Evolutionary conservation across 1,284 basidiomycete species (phyloP).

Genomic region (Rhodofomes roseus): DNA sequence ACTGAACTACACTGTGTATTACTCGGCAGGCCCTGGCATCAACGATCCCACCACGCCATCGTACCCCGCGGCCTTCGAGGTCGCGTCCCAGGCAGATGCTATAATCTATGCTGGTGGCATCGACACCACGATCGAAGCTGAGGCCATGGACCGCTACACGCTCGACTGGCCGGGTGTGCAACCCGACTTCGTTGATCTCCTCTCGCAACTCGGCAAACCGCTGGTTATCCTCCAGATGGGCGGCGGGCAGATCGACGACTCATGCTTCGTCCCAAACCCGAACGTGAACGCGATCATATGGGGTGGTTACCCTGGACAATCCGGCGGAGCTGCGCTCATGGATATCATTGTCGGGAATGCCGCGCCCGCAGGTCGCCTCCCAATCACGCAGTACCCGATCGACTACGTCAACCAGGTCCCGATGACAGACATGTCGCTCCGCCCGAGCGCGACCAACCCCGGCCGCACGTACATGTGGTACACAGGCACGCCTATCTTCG

Average conservation of each 20-base stretch:
- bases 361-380: slow-evolving; percentile 50
- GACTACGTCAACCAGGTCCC: slow-evolving; percentile 43
- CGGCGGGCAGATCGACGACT: slow-evolving; percentile 51
- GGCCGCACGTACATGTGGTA: slow-evolving; percentile 61
- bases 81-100: slow-evolving; percentile 28
- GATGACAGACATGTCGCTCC: slow-evolving; percentile 57
- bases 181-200: slow-evolving; percentile 43
- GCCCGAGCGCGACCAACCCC: slow-evolving; percentile 43
- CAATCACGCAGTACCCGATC: slow-evolving; percentile 52
- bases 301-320: slow-evolving; percentile 54
- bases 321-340: slow-evolving; percentile 47
- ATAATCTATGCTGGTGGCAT: slow-evolving; percentile 46
- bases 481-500: slow-evolving; percentile 43
- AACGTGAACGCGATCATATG: slow-evolving; percentile 53
- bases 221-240: slow-evolving; percentile 53
- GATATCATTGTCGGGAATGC: slow-evolving; percentile 47
- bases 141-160: slow-evolving; percentile 45
- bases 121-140: slow-evolving; percentile 47
- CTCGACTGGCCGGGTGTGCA: slow-evolving; percentile 56
- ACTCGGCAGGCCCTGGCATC: slow-evolving; percentile 39
- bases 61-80: slow-evolving; percentile 36
- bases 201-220: slow-evolving; percentile 44
- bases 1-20: slow-evolving; percentile 44
- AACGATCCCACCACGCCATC: slow-evolving; percentile 33
- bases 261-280: slow-evolving; percentile 34